phyloP scores from a whole-genome alignment of 768 basidiomycete genomes.

The Exsudoporus frostii region DNA sequence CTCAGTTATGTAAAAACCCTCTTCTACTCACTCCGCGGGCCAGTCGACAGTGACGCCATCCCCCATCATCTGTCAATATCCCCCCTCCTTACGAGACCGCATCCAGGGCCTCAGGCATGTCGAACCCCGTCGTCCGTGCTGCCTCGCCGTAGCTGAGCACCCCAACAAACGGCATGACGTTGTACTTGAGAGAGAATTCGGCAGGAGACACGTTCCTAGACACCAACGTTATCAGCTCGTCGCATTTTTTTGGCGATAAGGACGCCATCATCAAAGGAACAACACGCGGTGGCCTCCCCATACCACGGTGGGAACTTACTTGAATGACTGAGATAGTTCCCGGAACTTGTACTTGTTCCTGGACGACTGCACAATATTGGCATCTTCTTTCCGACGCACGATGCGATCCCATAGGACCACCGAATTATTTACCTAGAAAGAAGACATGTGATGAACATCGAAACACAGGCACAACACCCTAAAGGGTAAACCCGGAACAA shows the following conservation, averaged over 20 bases:
- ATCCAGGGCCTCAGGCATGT: constrained; percentile 32
- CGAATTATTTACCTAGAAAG: constrained; percentile 58
- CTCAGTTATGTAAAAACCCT: constrained; percentile 19
- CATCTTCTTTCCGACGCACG: constrained; percentile 75
- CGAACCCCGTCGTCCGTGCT: constrained; percentile 41
- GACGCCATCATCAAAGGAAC: constrained; percentile 8
- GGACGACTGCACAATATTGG: constrained; percentile 47
- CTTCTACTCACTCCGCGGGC: constrained; percentile 17
- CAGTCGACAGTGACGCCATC: constrained; percentile 13
- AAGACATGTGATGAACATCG: constrained; percentile 10
- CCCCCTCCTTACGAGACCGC: constrained; percentile 23
- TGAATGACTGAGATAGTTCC: constrained; percentile 71
- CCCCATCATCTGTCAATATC: not conserved
- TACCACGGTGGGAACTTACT: constrained; percentile 44
- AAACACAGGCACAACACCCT: constrained; percentile 10
- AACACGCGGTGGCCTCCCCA: constrained; percentile 20
- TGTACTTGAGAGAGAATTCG: constrained; percentile 77
- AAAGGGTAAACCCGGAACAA: constrained; percentile 19
- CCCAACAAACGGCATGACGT: constrained; percentile 89
- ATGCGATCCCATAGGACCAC: constrained; percentile 94
- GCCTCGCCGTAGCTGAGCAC: constrained; percentile 76
- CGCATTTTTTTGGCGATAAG: constrained; percentile 13
- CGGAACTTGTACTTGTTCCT: constrained; percentile 84
- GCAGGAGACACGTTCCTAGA: constrained; percentile 63
- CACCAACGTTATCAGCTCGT: constrained; percentile 17